Evolutionary conservation across 2,329 filamentous ascomycete species (phyloP), one percentile per base, ranked within the genome.

Genomic region (Fusarium sp.): DNA sequence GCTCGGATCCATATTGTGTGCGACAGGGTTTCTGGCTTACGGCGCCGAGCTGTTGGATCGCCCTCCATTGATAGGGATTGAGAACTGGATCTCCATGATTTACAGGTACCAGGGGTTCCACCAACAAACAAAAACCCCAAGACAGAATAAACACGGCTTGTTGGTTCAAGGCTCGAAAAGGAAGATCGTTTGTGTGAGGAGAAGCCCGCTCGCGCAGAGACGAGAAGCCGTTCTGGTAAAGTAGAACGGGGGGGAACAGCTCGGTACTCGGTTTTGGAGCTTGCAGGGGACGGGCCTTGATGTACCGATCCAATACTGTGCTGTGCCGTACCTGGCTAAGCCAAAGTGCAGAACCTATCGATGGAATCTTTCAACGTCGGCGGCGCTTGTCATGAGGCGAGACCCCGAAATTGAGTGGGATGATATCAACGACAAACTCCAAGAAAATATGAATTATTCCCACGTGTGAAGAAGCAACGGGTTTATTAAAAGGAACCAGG

Each of bases 81-180:
- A 80, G 73, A 83, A 83, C 54, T 83, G 82, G 59, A 83, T 81
- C 77, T 83, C 82, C 82, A 83, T 83, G 54, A 33, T 61, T 72
- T 30, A 30, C 23, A 52, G 21, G n/a, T 28, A 52, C 30, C 49
- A 37, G 32, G 60, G 54, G 52, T 60, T 60, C 68, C 60, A 69
- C 60, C 65, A 66, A 47, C 38, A 42, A 46, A 43, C 38, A 53
- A 47, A 65, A 42, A 28, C 8, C 28, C 43, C 38, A 23, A 63
- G 30, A 30, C 19, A 37, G 15, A 8, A 33, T 43, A n/a, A 18
- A 15, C 10, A 47, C 19, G 23, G 19, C 56, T 46, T 44, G 66
- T 35, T 42, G 32, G 38, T 46, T 53, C 60, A 73, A 37, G 23
- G 38, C 47, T 62, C 66, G 35, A 40, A 44, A 37, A 43, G 49